Base-by-base conservation (phyloP, 1,284 basidiomycete species). In the Cutaneotrichosporon sp. region DNA sequence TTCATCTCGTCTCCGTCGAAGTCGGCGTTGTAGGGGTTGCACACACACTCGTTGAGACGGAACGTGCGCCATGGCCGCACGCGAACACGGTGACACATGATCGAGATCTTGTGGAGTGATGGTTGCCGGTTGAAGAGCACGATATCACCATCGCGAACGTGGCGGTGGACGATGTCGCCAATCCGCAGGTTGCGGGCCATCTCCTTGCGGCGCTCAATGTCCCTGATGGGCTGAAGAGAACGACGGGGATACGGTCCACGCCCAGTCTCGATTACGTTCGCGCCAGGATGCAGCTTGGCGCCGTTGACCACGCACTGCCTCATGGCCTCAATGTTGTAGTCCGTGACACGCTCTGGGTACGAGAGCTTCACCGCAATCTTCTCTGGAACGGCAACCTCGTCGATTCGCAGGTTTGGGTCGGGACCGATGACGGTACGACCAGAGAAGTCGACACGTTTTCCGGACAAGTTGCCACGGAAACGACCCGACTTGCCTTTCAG, bases 1-100 rank as follows among this genome's bases (percentile, higher is more conserved):
- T 99, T 99, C 97, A 99, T 99, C 81, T 99, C 97, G 79, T 99
- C 97, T 69, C 97, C 97, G 77, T 99, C 97, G 74, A 99, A 99
- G 83, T 99, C 97, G 61, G 97, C 97, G 76, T 98, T 98, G 83
- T 99, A 99, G 2, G 97, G 97, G 60, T 93, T 96, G 81, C 97
- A 99, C 10, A 97, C 97, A 86, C 97, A 99, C 80, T 99, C 97
- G 78, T 99, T 99, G 64, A 99, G 83, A 56, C 97, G 87, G 83
- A 99, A 97, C 1, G 97, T 94, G 70, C 96, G 84, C 97, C 97
- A 99, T 42, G 97, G 97, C 36, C 97, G 85, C 63, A 99, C 87
- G 72, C 86, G 73, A 70, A 89, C 96, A 69, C 94, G 85, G 83
- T 99, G 97, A 77, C 94, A 97, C 93, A 99, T 99, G 80, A 99